A percentile compares a stretch with the other conserved stretches of the same genome.
These are phyloP conservation scores for Pythium sukuiense DNA, from an alignment of 352 stramenopile species.

Conservation along the genomic window DNA sequence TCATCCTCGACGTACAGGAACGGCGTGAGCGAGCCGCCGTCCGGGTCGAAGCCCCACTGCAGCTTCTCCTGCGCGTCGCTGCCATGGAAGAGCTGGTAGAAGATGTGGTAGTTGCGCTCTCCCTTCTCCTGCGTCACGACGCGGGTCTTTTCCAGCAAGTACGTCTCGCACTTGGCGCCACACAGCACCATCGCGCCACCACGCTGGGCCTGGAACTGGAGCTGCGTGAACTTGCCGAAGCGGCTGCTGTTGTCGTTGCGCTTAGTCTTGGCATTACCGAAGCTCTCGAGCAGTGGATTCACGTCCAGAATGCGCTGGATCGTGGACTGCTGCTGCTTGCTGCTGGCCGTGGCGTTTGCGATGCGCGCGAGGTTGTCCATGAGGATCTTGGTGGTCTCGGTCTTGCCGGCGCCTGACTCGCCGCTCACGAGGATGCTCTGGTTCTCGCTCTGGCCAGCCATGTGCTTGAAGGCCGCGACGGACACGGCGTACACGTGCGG, in stretches of 20 bases:
- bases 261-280: conserved; percentile 97
- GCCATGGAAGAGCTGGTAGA: conserved; percentile 82
- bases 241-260: conserved; percentile 96
- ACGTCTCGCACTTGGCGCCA: conserved; percentile 93
- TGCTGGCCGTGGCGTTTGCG: conserved; percentile 29
- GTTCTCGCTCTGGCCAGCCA: conserved; percentile 55
- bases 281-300: conserved; percentile 98
- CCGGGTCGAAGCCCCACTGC: not conserved
- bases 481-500: conserved; percentile 77
- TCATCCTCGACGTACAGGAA: conserved; percentile 58
- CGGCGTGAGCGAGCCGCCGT: conserved; percentile 8
- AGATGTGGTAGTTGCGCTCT: conserved; percentile 90
- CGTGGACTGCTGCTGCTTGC: conserved; percentile 42
- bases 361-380: conserved; percentile 84
- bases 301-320: conserved; percentile 94
- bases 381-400: conserved; percentile 2
- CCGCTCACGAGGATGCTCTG: conserved; percentile 71
- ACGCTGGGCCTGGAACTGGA: conserved; percentile 79
- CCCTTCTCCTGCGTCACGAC: not conserved
- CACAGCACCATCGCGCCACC: conserved; percentile 55
- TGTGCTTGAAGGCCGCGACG: conserved; percentile 66
- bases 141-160: conserved; percentile 51
- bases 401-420: not conserved
- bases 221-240: conserved; percentile 57
- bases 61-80: not conserved